Conservation (phyloP, 2,329 filamentous ascomycete species). For the Colletotrichum camelliae region DNA sequence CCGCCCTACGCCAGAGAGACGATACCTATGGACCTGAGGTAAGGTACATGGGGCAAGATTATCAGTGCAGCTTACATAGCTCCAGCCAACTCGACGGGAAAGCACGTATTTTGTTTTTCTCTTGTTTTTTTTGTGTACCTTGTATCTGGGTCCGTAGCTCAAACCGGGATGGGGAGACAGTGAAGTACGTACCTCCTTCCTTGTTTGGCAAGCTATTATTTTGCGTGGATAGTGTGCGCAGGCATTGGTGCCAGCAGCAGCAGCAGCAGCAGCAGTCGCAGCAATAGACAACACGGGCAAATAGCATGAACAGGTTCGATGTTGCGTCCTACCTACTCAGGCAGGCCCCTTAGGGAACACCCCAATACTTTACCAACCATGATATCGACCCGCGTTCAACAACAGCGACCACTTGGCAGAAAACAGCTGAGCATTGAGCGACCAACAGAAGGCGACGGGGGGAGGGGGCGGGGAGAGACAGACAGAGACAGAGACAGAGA, state of each 20-base stretch:
- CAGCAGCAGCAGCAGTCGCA: not conserved
- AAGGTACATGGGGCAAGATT: not conserved
- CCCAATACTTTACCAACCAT: not conserved
- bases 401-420: not conserved
- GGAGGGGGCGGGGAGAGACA: not conserved
- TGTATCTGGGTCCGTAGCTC: not conserved
- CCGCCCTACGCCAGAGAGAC: not conserved
- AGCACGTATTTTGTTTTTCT: not conserved
- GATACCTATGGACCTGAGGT: not conserved
- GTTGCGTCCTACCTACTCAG: too few species aligned
- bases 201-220: not conserved
- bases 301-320: not conserved
- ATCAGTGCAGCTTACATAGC: conserved; percentile 19
- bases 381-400: not conserved
- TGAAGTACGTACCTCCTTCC: not conserved
- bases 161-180: not conserved
- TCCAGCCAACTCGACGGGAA: not conserved
- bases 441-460: not conserved
- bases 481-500: too few species aligned
- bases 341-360: too few species aligned
- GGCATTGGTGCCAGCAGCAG: not conserved
- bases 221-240: not conserved
- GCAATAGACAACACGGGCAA: not conserved
- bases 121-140: not conserved
- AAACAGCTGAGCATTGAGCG: too few species aligned